Evolutionary conservation across 371 early-diverging fungal genomes (phyloP), one percentile per base, ranked within the genome.

Genomic region (Circinella minor): DNA sequence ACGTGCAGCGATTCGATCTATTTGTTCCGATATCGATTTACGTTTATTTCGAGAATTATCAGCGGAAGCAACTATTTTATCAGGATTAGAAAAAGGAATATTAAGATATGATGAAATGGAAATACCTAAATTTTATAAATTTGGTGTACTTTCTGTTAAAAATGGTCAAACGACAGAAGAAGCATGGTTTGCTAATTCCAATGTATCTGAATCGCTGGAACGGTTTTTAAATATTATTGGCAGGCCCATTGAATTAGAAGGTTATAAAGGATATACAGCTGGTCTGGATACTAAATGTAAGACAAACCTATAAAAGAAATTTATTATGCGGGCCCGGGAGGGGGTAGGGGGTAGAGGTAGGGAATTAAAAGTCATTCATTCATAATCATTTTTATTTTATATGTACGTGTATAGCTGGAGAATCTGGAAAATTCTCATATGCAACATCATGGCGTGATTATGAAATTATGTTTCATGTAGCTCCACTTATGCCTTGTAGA

Each of bases 391-490:
- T n/a, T n/a, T n/a, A n/a, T n/a, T n/a, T n/a, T n/a, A n/a, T n/a
- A n/a, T n/a, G n/a, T n/a, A n/a, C n/a, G n/a, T n/a, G n/a, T n/a
- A n/a, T 67, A 82, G 83, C 81, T 62, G 90, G 90, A 46, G 87
- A 91, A 75, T 91, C 93, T 5, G 96, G 94, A 0, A 86, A 85
- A n/a, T 78, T 90, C 51, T 90, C 93, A 2, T 90, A 90, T 81
- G 78, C 88, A 64, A 90, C 94, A 2, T 87, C 88, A 68, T 94
- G 94, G 87, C 89, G 81, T 77, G 92, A 89, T 7, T 92, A 89
- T 74, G 93, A 94, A 71, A 88, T 96, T 71, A 94, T 95, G 92
- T 96, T 91, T 74, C 96, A 96, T 72, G 92, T 93, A 6, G 88
- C 93, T 15, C 90, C 95, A 1, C 70, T 93, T 18, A 84, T 96